A percentile compares a stretch with the other conserved stretches of the same genome.
Conservation (phyloP, 805 yeast species). For the Candida quercuum region DNA sequence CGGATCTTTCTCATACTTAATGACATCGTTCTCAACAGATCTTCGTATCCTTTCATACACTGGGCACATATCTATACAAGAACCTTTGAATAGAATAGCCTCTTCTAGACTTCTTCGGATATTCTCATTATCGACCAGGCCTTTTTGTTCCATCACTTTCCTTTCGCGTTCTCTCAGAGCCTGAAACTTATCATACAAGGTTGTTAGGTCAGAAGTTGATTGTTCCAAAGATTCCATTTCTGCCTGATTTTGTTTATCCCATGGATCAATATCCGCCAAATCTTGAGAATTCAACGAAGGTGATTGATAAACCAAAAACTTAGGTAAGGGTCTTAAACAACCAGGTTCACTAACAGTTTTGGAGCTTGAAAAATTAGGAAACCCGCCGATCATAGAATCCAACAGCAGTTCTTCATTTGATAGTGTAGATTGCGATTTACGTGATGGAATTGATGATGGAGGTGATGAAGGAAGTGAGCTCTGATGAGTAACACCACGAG, state of each 20-base stretch:
- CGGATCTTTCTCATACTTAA: slow-evolving; percentile 62
- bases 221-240: slow-evolving; percentile 50
- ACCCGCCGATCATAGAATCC: slow-evolving; percentile 21
- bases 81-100: slow-evolving; percentile 83
- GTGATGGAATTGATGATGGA: neutral
- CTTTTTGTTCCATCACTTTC: slow-evolving; percentile 67
- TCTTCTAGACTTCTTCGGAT: slow-evolving; percentile 77
- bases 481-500: no score
- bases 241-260: slow-evolving; percentile 76
- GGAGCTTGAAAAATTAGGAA: slow-evolving; percentile 8
- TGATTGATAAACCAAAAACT: slow-evolving; percentile 31
- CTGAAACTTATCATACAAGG: slow-evolving; percentile 71
- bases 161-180: slow-evolving; percentile 72
- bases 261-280: slow-evolving; percentile 35
- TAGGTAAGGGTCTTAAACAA: slow-evolving; percentile 28
- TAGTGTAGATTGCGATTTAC: neutral
- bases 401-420: slow-evolving; percentile 5
- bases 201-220: slow-evolving; percentile 53
- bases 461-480: neutral
- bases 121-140: slow-evolving; percentile 85
- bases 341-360: slow-evolving; percentile 5
- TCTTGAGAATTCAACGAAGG: slow-evolving; percentile 28
- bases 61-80: slow-evolving; percentile 95
- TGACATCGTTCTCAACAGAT: slow-evolving; percentile 81
- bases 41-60: slow-evolving; percentile 86